phyloP scores from a whole-genome alignment of 2,329 filamentous ascomycete species.

The Zymoseptoria ardabiliae region DNA sequence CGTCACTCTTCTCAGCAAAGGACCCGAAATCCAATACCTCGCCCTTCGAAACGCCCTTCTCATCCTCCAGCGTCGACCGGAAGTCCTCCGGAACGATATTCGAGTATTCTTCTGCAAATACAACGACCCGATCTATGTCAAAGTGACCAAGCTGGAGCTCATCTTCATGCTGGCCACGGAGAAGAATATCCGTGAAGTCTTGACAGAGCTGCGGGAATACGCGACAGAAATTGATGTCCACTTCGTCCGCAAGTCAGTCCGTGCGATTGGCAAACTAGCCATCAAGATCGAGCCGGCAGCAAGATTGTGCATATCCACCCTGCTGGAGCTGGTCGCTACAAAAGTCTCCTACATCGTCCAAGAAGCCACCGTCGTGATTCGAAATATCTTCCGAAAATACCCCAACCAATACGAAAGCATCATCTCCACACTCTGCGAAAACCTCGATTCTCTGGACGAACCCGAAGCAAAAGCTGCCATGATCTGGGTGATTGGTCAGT shows the following conservation, averaged over 20 bases:
- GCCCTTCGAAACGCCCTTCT: slow-evolving; percentile 88
- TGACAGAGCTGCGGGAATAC: slow-evolving; percentile 90
- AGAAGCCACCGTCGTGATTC: slow-evolving; percentile 96
- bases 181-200: slow-evolving; percentile 88
- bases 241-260: slow-evolving; percentile 94
- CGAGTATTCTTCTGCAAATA: slow-evolving; percentile 99
- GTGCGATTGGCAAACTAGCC: slow-evolving; percentile 93
- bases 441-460: slow-evolving; percentile 92
- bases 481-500: slow-evolving; percentile 99
- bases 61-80: slow-evolving; percentile 85
- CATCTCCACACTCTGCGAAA: slow-evolving; percentile 89
- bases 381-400: slow-evolving; percentile 98
- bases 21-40: slow-evolving; percentile 95
- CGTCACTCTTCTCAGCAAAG: slow-evolving; percentile 90
- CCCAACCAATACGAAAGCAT: slow-evolving; percentile 98
- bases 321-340: slow-evolving; percentile 90
- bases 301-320: slow-evolving; percentile 79
- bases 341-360: slow-evolving; percentile 99
- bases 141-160: slow-evolving; percentile 95
- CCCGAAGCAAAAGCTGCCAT: slow-evolving; percentile 97
- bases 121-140: slow-evolving; percentile 98
- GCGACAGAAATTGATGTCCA: slow-evolving; percentile 98
- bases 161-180: slow-evolving; percentile 98
- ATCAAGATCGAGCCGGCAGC: slow-evolving; percentile 98
- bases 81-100: slow-evolving; percentile 92